Evolutionary conservation across 176 grass and related monocot genomes (phyloP).

Genomic region (Cenchrus fungigraminus): DNA sequence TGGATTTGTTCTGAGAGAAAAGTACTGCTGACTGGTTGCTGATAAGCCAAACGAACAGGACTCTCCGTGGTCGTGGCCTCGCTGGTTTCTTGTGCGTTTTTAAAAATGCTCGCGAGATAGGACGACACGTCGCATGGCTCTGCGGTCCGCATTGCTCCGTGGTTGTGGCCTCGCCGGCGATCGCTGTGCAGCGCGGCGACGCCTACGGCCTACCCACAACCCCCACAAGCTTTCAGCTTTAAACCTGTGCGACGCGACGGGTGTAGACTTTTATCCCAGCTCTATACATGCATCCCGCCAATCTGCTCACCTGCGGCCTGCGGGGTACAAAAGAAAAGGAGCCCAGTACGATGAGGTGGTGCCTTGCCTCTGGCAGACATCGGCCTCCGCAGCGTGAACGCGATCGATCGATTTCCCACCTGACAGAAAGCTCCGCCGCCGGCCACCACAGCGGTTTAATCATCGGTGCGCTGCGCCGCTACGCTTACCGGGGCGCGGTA

Average conservation of each 20-base stretch:
- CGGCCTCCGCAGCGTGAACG: neutral
- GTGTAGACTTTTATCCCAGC: neutral
- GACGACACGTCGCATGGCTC: no score
- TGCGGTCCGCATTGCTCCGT: no score
- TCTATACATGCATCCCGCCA: neutral
- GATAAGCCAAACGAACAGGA: no score
- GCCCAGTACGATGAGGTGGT: slow-evolving; percentile 1
- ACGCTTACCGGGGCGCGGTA: slow-evolving; percentile 46
- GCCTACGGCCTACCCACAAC: no score
- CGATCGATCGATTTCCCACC: slow-evolving; percentile 7
- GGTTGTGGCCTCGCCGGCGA: no score
- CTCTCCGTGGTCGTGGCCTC: neutral
- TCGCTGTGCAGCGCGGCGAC: no score
- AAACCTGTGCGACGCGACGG: neutral
- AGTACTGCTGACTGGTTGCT: no score
- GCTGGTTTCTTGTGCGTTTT: no score
- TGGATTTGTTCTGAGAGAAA: no score
- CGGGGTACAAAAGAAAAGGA: neutral
- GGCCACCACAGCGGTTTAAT: neutral
- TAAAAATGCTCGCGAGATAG: no score
- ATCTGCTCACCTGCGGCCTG: neutral
- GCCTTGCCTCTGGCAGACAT: neutral
- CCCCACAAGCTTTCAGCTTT: no score
- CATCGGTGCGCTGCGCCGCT: neutral
- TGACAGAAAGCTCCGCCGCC: slow-evolving; percentile 1